Conservation (phyloP, 306 rosid species). For the Rosa multiflora region DNA sequence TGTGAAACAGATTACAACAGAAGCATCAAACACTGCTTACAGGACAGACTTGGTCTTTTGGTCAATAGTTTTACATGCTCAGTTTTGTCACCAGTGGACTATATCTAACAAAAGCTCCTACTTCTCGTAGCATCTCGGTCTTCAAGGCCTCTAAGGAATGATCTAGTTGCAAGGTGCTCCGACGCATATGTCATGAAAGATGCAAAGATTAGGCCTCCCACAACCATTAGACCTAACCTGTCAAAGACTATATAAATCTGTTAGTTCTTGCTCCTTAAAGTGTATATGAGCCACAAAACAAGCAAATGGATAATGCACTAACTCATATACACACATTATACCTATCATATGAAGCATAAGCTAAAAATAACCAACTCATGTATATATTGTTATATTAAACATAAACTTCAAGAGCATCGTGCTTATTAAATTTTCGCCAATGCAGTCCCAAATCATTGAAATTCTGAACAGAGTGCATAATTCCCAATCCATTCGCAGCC, state of each 20-base stretch:
- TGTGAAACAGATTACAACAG: constrained; percentile 13
- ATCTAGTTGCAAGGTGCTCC: constrained; percentile 78
- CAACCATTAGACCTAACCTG: constrained; percentile 94
- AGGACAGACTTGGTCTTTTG: neutral
- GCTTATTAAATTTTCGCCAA: constrained; percentile 17
- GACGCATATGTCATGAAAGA: constrained; percentile 95
- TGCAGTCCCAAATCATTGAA: neutral
- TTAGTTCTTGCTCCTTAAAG: neutral
- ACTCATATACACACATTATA: neutral
- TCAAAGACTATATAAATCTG: constrained; percentile 5
- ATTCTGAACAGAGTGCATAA: too few species aligned
- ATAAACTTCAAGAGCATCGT: constrained; percentile 18
- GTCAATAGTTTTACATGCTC: constrained; percentile 28
- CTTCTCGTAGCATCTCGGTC: constrained; percentile 56
- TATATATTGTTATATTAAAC: neutral
- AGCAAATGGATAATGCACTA: neutral
- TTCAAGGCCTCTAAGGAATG: constrained; percentile 75
- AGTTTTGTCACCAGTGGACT: constrained; percentile 36
- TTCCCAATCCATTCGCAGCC: too few species aligned
- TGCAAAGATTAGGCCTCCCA: constrained; percentile 77
- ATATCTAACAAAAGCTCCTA: constrained; percentile 46
- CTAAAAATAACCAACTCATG: neutral
- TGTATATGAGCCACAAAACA: neutral
- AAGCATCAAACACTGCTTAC: constrained; percentile 15
- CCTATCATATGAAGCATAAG: neutral